A percentile compares a stretch with the other conserved stretches of the same genome.
phyloP scores from a whole-genome alignment of 768 basidiomycete genomes.

The Sporobolomyces pararoseus region DNA sequence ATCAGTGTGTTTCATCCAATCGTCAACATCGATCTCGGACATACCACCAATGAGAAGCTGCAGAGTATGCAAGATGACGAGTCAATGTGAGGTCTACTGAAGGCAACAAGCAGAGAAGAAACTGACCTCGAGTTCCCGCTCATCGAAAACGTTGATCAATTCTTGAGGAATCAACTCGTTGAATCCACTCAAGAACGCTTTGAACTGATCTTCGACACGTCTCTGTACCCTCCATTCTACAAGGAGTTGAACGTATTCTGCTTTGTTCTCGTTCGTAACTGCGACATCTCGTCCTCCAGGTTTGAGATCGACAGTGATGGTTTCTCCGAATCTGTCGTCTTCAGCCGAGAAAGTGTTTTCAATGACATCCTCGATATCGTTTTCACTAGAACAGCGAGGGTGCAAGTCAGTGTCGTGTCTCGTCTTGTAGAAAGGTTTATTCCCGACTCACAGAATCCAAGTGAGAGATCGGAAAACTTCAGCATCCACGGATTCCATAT shows the following conservation, averaged over 20 bases:
- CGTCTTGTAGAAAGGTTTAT: not conserved
- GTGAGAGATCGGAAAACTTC: slow-evolving; percentile 89
- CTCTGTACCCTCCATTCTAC: slow-evolving; percentile 96
- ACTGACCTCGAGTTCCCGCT: slow-evolving; percentile 77
- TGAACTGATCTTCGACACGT: slow-evolving; percentile 97
- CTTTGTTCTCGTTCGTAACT: slow-evolving; percentile 97
- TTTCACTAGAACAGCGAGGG: slow-evolving; percentile 77
- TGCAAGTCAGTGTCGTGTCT: too few species aligned
- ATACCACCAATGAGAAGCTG: slow-evolving; percentile 93
- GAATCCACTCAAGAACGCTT: slow-evolving; percentile 99
- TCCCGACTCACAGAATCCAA: slow-evolving; percentile 93
- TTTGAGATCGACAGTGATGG: slow-evolving; percentile 93
- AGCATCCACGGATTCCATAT: slow-evolving; percentile 93
- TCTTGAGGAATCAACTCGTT: slow-evolving; percentile 98
- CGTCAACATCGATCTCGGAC: slow-evolving; percentile 99
- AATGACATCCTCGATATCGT: slow-evolving; percentile 96
- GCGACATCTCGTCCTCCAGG: slow-evolving; percentile 76
- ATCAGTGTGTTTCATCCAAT: slow-evolving; percentile 99
- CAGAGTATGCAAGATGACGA: too few species aligned
- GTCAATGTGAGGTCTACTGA: too few species aligned
- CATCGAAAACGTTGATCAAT: slow-evolving; percentile 95
- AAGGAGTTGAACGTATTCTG: slow-evolving; percentile 90
- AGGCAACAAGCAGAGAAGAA: too few species aligned
- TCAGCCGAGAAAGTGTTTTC: slow-evolving; percentile 96
- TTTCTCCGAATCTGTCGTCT: slow-evolving; percentile 96